Conservation (phyloP, 768 basidiomycete species). For the Tylopilus cervinicoccineus region DNA sequence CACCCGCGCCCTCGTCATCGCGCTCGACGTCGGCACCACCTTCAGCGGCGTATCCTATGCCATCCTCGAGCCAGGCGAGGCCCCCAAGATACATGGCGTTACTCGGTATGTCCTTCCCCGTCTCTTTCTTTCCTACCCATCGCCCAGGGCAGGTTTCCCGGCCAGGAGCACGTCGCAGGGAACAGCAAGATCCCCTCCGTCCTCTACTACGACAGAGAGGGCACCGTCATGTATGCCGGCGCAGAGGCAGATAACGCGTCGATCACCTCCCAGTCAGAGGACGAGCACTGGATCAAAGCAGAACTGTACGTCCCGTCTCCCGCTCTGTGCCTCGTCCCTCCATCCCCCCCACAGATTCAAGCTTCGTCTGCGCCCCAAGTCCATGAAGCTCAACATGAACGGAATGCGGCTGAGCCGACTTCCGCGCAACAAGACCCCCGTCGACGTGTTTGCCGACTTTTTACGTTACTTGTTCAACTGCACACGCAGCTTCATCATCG, state of each 20-base stretch:
- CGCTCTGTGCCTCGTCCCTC: background rate
- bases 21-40: constrained; percentile 79
- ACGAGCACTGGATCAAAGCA: constrained; percentile 71
- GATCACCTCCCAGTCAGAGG: constrained; percentile 62
- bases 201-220: constrained; percentile 67
- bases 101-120: constrained; percentile 50
- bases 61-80: constrained; percentile 75
- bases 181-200: constrained; percentile 81
- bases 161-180: constrained; percentile 82
- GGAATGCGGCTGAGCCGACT: constrained; percentile 72
- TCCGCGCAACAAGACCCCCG: constrained; percentile 61
- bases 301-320: constrained; percentile 55
- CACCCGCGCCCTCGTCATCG: constrained; percentile 64
- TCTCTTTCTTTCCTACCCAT: constrained; percentile 4
- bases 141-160: constrained; percentile 57
- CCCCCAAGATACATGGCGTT: constrained; percentile 78
- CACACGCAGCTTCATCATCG: constrained; percentile 70
- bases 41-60: constrained; percentile 84
- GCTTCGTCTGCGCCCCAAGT: constrained; percentile 68
- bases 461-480: constrained; percentile 70
- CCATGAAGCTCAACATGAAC: constrained; percentile 81
- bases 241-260: constrained; percentile 69
- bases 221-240: constrained; percentile 66
- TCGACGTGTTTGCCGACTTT: constrained; percentile 79
- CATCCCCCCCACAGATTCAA: constrained; percentile 54